Base-by-base conservation (phyloP, 257 asterid species). In the Handroanthus guayacan region DNA sequence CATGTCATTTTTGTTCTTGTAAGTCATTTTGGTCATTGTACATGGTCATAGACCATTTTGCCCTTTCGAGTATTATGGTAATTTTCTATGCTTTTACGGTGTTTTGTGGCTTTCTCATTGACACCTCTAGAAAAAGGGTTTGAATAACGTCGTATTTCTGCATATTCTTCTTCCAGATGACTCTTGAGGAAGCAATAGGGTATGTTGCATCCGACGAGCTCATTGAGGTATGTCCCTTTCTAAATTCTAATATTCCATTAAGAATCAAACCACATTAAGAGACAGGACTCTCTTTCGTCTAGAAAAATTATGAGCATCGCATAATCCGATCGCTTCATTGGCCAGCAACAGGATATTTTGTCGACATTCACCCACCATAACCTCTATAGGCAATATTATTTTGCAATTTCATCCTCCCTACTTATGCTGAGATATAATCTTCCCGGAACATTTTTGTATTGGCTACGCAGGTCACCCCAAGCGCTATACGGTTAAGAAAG, bases 171-270 rank as follows among this genome's bases (percentile, higher is more conserved):
- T 72, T 79, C 87, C 91, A 95, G 99, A 90, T 95, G 79, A 83
- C 88, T 47, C 96, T 95, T 8, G 99, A 95, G 82, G 99, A 95
- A 86, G 99, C 99, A 54, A 95, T 93, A 72, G 99, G 98, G 65
- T 93, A 93, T 50, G 99, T 95, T 77, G 99, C 97, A 51, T 82
- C 97, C 1, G 97, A 93, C 71, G 99, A 95, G 84, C 99, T 95
- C 61, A 95, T 95, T 71, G 99, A 95, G 99, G 99, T 91, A 83
- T 11, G 57, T 48, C 45, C 47, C 51, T 60, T 70, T 45, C 3
- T 2, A 11, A 36, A 38, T 51, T 51, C 31, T 11, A 8, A 31
- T 60, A 17, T 16, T 31, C 43, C 12, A 45, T 67, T 1, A 4
- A 9, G 60, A 48, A 25, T 52, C 12, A 47, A 9, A 6, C 31